Conservation (phyloP, 2,329 filamentous ascomycete species). For the Verticillium dahliae region DNA sequence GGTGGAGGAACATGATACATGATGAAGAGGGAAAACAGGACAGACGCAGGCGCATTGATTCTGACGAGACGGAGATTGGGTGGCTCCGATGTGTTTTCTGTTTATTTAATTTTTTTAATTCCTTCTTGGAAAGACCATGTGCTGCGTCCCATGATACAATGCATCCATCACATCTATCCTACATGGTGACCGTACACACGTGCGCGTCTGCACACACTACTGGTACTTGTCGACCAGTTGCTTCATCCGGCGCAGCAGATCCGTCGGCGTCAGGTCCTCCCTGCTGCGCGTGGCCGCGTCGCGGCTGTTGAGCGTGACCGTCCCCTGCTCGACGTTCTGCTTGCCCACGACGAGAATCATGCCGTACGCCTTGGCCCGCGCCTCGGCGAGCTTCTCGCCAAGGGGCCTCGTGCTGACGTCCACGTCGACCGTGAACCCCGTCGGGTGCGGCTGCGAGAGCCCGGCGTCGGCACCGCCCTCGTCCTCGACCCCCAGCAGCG, state of each 20-base stretch:
- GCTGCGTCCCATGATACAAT: background rate
- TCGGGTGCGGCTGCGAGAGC: conserved; percentile 37
- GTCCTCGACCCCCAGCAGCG: conserved; percentile 38
- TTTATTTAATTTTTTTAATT: too few relatives aligned
- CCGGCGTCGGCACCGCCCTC: background rate
- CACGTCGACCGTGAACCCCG: conserved; percentile 61
- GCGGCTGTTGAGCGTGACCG: conserved; percentile 43
- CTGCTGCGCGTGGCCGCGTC: conserved; percentile 23
- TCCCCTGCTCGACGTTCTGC: conserved; percentile 51
- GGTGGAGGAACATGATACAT: background rate
- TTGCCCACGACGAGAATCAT: conserved; percentile 68
- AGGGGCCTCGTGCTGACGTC: conserved; percentile 59
- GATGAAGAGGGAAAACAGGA: background rate
- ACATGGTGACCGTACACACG: background rate
- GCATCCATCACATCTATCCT: background rate
- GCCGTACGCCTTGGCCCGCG: conserved; percentile 66
- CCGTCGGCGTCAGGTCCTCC: conserved; percentile 34
- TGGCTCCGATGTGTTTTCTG: too few relatives aligned
- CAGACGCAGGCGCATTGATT: too few relatives aligned
- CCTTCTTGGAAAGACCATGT: background rate
- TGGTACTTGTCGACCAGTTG: conserved; percentile 40
- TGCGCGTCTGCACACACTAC: conserved; percentile 18
- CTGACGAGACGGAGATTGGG: too few relatives aligned
- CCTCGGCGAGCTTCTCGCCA: conserved; percentile 64
- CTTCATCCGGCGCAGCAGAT: conserved; percentile 37